These are phyloP conservation scores for Nitzschia sp. DNA, from an alignment of 108 stramenopile species.

Conservation along the genomic window DNA sequence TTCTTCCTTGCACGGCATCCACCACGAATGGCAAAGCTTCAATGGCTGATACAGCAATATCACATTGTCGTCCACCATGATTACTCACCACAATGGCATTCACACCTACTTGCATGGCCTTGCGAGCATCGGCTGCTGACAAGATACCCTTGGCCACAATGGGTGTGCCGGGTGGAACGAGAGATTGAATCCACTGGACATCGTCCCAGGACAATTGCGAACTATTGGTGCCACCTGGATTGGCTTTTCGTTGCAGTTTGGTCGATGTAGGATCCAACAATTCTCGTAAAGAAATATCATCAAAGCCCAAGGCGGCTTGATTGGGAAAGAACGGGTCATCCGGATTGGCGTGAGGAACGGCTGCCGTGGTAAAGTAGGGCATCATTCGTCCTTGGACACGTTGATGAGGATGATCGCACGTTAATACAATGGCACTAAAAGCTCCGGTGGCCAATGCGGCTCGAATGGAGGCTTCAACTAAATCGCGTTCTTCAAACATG, in stretches of 20 bases:
- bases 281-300: background rate
- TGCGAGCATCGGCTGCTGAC: background rate
- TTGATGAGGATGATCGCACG: slow-evolving; percentile 7
- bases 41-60: slow-evolving; percentile 2
- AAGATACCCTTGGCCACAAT: slow-evolving; percentile 12
- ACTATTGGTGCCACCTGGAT: slow-evolving; percentile 1
- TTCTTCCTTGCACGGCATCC: background rate
- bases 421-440: background rate
- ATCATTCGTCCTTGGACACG: slow-evolving; percentile 5
- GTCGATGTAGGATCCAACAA: background rate
- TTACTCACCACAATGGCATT: slow-evolving; percentile 6
- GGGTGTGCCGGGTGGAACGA: background rate
- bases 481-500: slow-evolving; percentile 14
- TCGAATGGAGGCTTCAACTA: background rate
- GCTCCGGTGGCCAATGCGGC: background rate
- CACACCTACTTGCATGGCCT: background rate
- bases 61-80: slow-evolving; percentile 14
- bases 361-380: background rate
- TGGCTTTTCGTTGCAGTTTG: background rate
- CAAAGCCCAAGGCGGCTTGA: slow-evolving; percentile 5
- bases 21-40: background rate
- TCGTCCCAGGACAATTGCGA: background rate
- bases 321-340: slow-evolving; percentile 6
- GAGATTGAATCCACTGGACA: background rate
- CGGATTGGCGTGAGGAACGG: background rate